phyloP scores from a whole-genome alignment of 1,284 basidiomycete species.

The Tetrapyrgos nigripes region DNA sequence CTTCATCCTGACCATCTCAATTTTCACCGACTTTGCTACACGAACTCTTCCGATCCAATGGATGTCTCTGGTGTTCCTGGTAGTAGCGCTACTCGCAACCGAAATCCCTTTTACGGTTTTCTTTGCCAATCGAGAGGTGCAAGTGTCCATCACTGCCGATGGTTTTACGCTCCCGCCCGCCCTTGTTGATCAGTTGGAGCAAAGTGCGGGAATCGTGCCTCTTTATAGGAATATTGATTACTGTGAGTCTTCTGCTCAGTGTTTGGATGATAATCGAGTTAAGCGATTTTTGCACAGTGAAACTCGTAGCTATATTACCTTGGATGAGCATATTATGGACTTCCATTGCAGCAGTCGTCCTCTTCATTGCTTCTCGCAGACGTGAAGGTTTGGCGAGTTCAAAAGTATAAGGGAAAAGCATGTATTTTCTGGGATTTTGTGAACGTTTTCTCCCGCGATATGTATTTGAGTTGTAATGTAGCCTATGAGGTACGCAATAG shows the following conservation, averaged over 20 bases:
- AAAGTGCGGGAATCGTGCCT: slow-evolving; percentile 46
- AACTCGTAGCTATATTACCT: slow-evolving; percentile 51
- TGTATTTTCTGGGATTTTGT: no score
- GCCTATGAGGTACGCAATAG: no score
- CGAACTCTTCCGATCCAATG: slow-evolving; percentile 43
- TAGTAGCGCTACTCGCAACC: slow-evolving; percentile 57
- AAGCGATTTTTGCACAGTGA: slow-evolving; percentile 38
- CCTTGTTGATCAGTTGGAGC: slow-evolving; percentile 45
- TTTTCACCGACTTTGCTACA: slow-evolving; percentile 29
- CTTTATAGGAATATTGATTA: slow-evolving; percentile 55
- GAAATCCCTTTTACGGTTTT: slow-evolving; percentile 59
- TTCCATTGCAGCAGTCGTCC: slow-evolving; percentile 40
- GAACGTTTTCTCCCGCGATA: no score
- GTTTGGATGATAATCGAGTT: not conserved
- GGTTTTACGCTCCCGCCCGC: slow-evolving; percentile 41
- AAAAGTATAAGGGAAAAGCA: no score
- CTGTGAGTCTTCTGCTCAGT: slow-evolving; percentile 39
- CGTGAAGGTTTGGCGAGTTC: no score
- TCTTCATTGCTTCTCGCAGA: slow-evolving; percentile 31
- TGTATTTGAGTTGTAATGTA: no score
- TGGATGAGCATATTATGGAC: slow-evolving; percentile 57
- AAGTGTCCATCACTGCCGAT: slow-evolving; percentile 10
- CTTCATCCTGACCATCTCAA: slow-evolving; percentile 32
- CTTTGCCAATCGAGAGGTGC: slow-evolving; percentile 44
- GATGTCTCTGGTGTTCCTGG: slow-evolving; percentile 48